These are phyloP conservation scores for Pulveroboletus sp. DNA, from an alignment of 768 basidiomycete genomes.

Conservation along the genomic window DNA sequence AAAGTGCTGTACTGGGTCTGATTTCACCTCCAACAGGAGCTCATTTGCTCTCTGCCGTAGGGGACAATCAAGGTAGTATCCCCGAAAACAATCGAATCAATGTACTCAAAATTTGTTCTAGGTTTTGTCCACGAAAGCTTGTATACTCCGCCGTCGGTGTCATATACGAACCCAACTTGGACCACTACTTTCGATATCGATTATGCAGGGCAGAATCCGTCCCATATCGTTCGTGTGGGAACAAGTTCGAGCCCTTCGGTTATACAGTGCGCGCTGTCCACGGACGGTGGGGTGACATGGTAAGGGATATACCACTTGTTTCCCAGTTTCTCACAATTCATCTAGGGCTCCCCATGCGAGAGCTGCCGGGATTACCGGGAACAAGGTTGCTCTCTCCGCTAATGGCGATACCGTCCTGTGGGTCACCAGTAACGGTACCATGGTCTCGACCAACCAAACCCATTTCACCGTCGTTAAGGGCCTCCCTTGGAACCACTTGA, in stretches of 20 bases:
- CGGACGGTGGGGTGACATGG: constrained; percentile 9
- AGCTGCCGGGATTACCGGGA: constrained; percentile 9
- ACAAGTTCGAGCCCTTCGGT: background rate
- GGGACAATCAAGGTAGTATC: constrained; percentile 36
- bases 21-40: constrained; percentile 65
- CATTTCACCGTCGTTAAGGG: constrained; percentile 23
- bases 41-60: constrained; percentile 52
- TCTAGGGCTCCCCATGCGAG: constrained; percentile 5
- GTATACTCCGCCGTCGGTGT: background rate
- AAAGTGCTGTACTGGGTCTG: constrained; percentile 54
- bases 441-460: constrained; percentile 10
- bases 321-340: background rate
- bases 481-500: constrained; percentile 50
- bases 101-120: too few species aligned
- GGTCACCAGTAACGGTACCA: constrained; percentile 4
- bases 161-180: constrained; percentile 8
- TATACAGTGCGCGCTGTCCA: constrained; percentile 10
- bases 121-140: constrained; percentile 10
- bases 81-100: too few species aligned
- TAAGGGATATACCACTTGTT: background rate
- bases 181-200: constrained; percentile 6
- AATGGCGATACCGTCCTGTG: constrained; percentile 7
- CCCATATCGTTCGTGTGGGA: constrained; percentile 8
- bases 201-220: constrained; percentile 11
- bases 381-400: constrained; percentile 9